Evolutionary conservation across 768 basidiomycete genomes (phyloP).

Genomic region (Termitomyces sp.): DNA sequence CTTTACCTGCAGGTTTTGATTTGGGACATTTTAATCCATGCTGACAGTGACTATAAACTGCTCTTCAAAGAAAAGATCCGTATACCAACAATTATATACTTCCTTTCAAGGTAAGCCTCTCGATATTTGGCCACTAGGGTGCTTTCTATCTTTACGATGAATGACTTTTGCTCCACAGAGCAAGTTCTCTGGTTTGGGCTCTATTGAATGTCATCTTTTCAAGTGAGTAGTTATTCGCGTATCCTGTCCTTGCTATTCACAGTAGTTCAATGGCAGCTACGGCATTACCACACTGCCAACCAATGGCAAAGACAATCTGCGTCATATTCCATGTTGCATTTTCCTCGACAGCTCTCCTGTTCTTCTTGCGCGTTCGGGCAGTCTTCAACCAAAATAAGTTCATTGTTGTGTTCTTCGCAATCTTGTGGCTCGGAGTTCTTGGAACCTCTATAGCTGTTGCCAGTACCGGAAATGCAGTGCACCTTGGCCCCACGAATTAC

Average conservation of each 20-base stretch:
- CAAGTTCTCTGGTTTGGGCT: slow-evolving; percentile 16
- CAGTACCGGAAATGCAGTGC: slow-evolving; percentile 14
- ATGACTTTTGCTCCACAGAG: slow-evolving; percentile 3
- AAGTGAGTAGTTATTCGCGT: slow-evolving; percentile 8
- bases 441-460: slow-evolving; percentile 20
- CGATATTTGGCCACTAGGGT: too few relatives aligned
- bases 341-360: too few relatives aligned
- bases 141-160: background rate
- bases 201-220: background rate
- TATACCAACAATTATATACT: too few relatives aligned
- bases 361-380: too few relatives aligned
- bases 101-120: too few relatives aligned
- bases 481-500: slow-evolving; percentile 25
- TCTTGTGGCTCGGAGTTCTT: background rate
- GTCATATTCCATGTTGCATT: background rate
- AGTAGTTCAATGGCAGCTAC: background rate
- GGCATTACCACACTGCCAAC: slow-evolving; percentile 17
- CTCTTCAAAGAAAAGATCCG: too few relatives aligned
- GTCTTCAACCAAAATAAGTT: too few relatives aligned
- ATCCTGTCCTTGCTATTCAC: background rate
- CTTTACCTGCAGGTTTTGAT: too few relatives aligned
- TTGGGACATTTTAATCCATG: too few relatives aligned
- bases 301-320: slow-evolving; percentile 15
- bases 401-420: too few relatives aligned
- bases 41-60: too few relatives aligned